These are phyloP conservation scores for Globisporangium rhizosaccharum DNA, from an alignment of 352 stramenopile genomes.

Conservation along the genomic window DNA sequence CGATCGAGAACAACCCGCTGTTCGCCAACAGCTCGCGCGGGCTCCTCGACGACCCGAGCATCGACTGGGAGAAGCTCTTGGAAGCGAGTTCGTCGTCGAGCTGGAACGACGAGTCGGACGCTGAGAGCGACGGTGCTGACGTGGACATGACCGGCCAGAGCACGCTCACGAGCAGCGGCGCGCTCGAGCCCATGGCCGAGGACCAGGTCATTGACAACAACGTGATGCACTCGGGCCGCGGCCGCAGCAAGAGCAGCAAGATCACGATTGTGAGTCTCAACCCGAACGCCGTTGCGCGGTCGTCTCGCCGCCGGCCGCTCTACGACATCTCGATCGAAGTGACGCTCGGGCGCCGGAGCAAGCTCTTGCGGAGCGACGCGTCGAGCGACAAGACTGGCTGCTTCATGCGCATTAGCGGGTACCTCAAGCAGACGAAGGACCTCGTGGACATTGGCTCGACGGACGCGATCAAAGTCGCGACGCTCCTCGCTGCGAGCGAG, in stretches of 20 bases:
- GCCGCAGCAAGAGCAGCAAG: slow-evolving; percentile 13
- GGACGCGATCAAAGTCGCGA: slow-evolving; percentile 53
- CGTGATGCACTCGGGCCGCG: not conserved
- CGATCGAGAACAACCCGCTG: slow-evolving; percentile 16
- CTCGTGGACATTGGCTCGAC: slow-evolving; percentile 56
- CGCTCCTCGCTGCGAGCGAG: slow-evolving; percentile 21
- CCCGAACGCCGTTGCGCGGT: slow-evolving; percentile 5
- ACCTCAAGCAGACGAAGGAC: slow-evolving; percentile 29
- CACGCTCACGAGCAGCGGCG: not conserved
- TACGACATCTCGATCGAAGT: slow-evolving; percentile 64
- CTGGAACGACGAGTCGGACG: slow-evolving; percentile 24
- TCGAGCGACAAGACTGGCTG: slow-evolving; percentile 40
- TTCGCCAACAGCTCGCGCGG: slow-evolving; percentile 14
- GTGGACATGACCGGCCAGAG: not conserved
- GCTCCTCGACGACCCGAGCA: slow-evolving; percentile 13
- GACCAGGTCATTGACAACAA: slow-evolving; percentile 7
- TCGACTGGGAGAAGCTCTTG: slow-evolving; percentile 13
- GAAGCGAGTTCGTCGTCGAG: slow-evolving; percentile 21
- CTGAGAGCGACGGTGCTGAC: slow-evolving; percentile 11
- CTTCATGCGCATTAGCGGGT: slow-evolving; percentile 52
- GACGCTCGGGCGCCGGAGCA: slow-evolving; percentile 40
- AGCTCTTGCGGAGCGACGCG: slow-evolving; percentile 37
- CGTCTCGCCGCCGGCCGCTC: slow-evolving; percentile 3
- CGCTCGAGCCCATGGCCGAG: slow-evolving; percentile 17
- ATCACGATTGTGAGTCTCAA: slow-evolving; percentile 20